Evolutionary conservation across 2,329 filamentous ascomycete species (phyloP).

Genomic region (Talaromyces sp.): DNA sequence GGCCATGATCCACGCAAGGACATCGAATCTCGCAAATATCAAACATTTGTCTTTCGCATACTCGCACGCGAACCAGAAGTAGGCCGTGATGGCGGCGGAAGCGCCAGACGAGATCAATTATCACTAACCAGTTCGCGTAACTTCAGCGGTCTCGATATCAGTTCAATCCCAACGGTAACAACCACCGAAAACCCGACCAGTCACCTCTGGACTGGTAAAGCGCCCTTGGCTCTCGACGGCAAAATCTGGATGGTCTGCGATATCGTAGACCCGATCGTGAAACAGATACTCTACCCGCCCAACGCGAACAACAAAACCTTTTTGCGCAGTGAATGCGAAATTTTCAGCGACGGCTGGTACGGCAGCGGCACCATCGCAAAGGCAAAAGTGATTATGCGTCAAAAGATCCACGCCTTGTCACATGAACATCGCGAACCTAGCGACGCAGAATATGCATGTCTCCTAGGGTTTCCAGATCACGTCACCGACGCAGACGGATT

Average conservation of each 20-base stretch:
- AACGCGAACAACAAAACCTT: slow-evolving; percentile 49
- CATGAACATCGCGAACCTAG: slow-evolving; percentile 32
- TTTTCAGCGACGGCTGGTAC: slow-evolving; percentile 75
- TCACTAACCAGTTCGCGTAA: slow-evolving; percentile 14
- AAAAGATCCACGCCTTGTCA: slow-evolving; percentile 71
- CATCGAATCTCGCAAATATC: slow-evolving; percentile 75
- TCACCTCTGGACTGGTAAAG: slow-evolving; percentile 81
- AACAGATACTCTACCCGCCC: slow-evolving; percentile 62
- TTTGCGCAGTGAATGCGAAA: slow-evolving; percentile 60
- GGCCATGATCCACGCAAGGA: slow-evolving; percentile 81
- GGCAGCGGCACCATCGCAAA: slow-evolving; percentile 78
- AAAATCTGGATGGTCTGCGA: slow-evolving; percentile 96
- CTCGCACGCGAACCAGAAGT: slow-evolving; percentile 38
- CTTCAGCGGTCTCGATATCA: slow-evolving; percentile 19
- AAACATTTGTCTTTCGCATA: slow-evolving; percentile 84
- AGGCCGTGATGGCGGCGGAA: slow-evolving; percentile 32
- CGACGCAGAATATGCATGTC: slow-evolving; percentile 37
- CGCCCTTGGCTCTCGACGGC: slow-evolving; percentile 68
- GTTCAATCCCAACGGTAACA: slow-evolving; percentile 17
- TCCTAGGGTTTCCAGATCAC: slow-evolving; percentile 42
- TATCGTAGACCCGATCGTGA: slow-evolving; percentile 75
- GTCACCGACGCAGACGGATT: slow-evolving; percentile 25
- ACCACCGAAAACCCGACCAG: slow-evolving; percentile 20
- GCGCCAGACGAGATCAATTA: slow-evolving; percentile 28
- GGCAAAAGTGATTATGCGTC: slow-evolving; percentile 81